phyloP scores from a whole-genome alignment of 257 asterid genomes.

The Perilla frutescens region DNA sequence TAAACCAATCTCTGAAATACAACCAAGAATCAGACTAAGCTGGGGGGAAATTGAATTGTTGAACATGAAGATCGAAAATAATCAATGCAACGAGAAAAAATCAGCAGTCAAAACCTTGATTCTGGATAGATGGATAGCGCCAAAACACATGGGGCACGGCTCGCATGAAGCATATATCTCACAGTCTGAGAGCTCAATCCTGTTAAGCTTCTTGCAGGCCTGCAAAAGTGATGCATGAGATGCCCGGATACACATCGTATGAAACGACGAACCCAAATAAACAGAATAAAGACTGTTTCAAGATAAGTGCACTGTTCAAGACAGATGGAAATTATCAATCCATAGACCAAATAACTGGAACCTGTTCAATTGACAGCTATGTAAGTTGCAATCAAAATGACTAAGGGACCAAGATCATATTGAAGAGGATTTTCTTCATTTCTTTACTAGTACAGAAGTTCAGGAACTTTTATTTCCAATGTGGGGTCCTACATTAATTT shows the following conservation, averaged over 20 bases:
- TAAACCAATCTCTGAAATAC: constrained; percentile 81
- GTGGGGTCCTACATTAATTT: background rate
- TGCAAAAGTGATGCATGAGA: constrained; percentile 43
- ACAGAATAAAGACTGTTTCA: background rate
- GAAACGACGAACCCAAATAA: background rate
- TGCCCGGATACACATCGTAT: background rate
- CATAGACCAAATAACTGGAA: background rate
- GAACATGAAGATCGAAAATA: background rate
- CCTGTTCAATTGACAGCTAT: background rate
- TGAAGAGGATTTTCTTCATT: background rate
- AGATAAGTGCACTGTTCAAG: background rate
- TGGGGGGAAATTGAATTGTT: background rate
- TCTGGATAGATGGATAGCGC: constrained; percentile 98
- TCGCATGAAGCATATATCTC: constrained; percentile 98
- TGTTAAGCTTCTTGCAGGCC: constrained; percentile 97
- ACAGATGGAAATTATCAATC: background rate
- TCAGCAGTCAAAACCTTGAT: constrained; percentile 56
- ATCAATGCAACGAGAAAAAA: background rate
- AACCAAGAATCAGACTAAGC: background rate
- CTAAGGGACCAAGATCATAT: background rate
- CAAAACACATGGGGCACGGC: constrained; percentile 99
- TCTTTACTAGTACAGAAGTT: background rate
- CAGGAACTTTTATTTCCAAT: background rate
- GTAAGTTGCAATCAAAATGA: background rate
- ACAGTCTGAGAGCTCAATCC: constrained; percentile 90